phyloP scores from a whole-genome alignment of 1,139 yeast genomes.

The Scheffersomyces illinoinensis region DNA sequence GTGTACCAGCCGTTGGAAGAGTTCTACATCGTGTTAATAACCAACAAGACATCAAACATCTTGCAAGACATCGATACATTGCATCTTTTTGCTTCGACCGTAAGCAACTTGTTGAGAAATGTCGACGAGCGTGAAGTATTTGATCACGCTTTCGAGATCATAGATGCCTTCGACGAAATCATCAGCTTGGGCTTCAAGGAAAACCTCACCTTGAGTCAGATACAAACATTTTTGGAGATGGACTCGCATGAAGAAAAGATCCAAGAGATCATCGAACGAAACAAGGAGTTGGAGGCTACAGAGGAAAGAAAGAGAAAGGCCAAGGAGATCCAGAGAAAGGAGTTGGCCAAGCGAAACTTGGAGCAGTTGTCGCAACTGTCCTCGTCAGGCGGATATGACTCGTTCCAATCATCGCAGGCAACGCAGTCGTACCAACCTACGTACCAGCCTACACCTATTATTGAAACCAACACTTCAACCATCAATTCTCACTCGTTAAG shows the following conservation, averaged over 20 bases:
- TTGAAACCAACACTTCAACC: constrained; percentile 16
- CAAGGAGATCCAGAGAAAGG: constrained; percentile 88
- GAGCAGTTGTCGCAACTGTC: constrained; percentile 23
- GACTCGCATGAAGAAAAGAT: constrained; percentile 98
- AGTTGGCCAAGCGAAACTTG: constrained; percentile 62
- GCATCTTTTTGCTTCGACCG: constrained; percentile 79
- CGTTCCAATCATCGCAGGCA: constrained; percentile 23
- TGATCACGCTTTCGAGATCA: constrained; percentile 82
- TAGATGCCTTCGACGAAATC: constrained; percentile 93
- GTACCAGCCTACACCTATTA: constrained; percentile 36
- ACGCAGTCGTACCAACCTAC: constrained; percentile 31
- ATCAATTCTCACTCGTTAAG: constrained; percentile 6
- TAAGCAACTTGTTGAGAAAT: constrained; percentile 69
- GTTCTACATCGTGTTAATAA: constrained; percentile 84
- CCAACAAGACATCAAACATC: constrained; percentile 89
- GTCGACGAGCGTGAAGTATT: constrained; percentile 85
- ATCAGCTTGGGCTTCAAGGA: constrained; percentile 89
- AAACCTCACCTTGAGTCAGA: constrained; percentile 78
- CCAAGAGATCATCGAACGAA: constrained; percentile 95
- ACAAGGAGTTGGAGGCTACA: constrained; percentile 94
- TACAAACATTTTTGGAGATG: constrained; percentile 91
- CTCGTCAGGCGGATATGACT: constrained; percentile 17
- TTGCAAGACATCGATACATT: constrained; percentile 93
- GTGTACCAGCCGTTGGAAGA: constrained; percentile 97
- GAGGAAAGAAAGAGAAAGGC: constrained; percentile 97